Base-by-base conservation (phyloP, 2,329 filamentous ascomycete species). In the Aspergillus sp. region DNA sequence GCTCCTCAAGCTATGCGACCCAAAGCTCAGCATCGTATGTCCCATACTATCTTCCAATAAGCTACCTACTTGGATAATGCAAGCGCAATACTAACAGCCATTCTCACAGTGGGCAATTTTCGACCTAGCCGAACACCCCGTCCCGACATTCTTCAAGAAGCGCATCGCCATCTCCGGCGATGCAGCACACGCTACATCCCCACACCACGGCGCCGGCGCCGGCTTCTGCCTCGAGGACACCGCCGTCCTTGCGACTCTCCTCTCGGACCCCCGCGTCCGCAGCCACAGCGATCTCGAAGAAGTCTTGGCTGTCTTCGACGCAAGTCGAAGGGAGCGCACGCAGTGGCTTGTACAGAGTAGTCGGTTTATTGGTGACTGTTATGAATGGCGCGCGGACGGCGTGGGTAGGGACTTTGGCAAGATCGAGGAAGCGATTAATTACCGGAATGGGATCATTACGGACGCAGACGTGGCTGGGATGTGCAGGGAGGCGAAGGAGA, bases 121-220 rank as follows among this genome's bases (percentile, higher is more conserved):
- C 63, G 74, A 77, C 62, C 61, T 73, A 2, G 69, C 66, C 19
- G 67, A 75, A 33, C 54, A 77, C 58, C 75, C 76, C 0, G 67
- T 74, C n/a, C 67, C 74, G 2, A 66, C 65, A 8, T 76, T 73
- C 61, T 60, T 69, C 63, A 70, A 74, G 58, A 68, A 66, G 50
- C 66, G 67, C 7, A 56, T 77, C 6, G 67, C 65, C 13, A 68
- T 78, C 39, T 61, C 72, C 33, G 76, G 76, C 17, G 75, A 78
- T 54, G 74, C 76, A 2, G 75, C 75, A 5, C 76, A 79, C 58
- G 76, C 76, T 0, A 76, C 75, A 2, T 70, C 69, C 0, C 77
- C 77, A 3, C 76, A 79, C 57, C 76, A 78, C 51, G 77, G 77
- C 17, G 67, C 71, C 4, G 72, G 72, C 5, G 72, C 72, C 1